Evolutionary conservation across 768 basidiomycete genomes (phyloP).

Genomic region (Rubroboletus pulcherrimus): DNA sequence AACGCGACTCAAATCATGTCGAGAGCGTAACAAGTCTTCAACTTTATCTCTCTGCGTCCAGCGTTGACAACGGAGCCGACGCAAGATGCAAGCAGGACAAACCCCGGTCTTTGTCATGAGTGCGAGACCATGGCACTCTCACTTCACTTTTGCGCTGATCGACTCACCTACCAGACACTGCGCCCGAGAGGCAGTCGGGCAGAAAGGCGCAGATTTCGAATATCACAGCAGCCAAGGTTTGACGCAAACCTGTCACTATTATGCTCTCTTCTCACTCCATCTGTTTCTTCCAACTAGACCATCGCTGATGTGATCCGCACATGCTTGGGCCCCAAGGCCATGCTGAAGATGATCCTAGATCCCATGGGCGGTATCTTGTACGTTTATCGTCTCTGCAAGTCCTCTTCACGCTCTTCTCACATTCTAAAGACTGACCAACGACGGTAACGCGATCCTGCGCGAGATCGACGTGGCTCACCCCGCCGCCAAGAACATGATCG

Average conservation of each 20-base stretch:
- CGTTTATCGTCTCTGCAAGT: constrained; percentile 22
- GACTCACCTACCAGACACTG: constrained; percentile 58
- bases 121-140: constrained; percentile 30
- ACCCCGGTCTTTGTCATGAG: constrained; percentile 86
- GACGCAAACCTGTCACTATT: constrained; percentile 3
- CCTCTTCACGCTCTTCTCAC: neutral
- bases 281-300: constrained; percentile 48
- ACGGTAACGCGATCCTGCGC: constrained; percentile 97
- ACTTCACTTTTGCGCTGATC: neutral
- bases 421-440: constrained; percentile 78
- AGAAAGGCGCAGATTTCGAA: constrained; percentile 96
- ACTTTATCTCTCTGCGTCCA: constrained; percentile 6
- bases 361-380: constrained; percentile 99
- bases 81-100: constrained; percentile 41
- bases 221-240: constrained; percentile 93
- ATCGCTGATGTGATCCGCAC: constrained; percentile 98
- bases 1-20: neutral
- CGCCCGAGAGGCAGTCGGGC: constrained; percentile 90
- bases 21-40: neutral
- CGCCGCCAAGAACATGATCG: constrained; percentile 99
- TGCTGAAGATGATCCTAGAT: constrained; percentile 99
- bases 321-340: constrained; percentile 94
- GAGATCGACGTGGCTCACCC: constrained; percentile 99
- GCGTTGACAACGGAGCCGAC: neutral
- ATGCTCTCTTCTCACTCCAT: neutral